A percentile compares a stretch with the other conserved stretches of the same genome.
phyloP scores from a whole-genome alignment of 495 filamentous ascomycete genomes.

The Penicillium lividum region DNA sequence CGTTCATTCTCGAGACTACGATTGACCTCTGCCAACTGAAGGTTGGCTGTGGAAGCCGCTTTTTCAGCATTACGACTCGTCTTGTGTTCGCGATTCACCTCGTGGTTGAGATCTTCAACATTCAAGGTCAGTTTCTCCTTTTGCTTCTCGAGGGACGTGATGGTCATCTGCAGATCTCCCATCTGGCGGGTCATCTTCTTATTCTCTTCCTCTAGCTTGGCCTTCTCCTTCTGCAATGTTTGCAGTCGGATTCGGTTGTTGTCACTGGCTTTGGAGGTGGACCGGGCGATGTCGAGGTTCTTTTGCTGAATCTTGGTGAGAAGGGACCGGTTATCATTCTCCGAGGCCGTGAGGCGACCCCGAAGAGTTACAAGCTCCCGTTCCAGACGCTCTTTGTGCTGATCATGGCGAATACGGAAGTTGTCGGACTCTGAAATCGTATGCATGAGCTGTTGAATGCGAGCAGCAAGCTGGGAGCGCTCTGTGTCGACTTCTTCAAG shows the following conservation, averaged over 20 bases:
- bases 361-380: conserved; percentile 91
- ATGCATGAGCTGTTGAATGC: conserved; percentile 79
- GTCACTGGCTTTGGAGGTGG: conserved; percentile 82
- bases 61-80: conserved; percentile 90
- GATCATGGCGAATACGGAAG: conserved; percentile 83
- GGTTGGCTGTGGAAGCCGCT: conserved; percentile 74
- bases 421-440: conserved; percentile 85
- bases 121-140: conserved; percentile 90
- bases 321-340: conserved; percentile 94
- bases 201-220: conserved; percentile 80
- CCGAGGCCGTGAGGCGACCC: conserved; percentile 85
- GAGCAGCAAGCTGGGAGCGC: conserved; percentile 65
- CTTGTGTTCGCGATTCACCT: conserved; percentile 88
- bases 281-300: conserved; percentile 92
- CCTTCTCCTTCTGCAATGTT: conserved; percentile 80
- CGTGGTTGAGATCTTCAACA: conserved; percentile 92
- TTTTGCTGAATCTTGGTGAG: conserved; percentile 98
- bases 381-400: conserved; percentile 90
- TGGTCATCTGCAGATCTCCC: conserved; percentile 81
- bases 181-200: conserved; percentile 79
- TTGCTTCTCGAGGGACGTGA: conserved; percentile 89
- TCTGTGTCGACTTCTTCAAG: conserved; percentile 76
- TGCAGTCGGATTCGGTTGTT: conserved; percentile 76
- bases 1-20: conserved; percentile 87
- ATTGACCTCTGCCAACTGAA: conserved; percentile 86